phyloP scores from a whole-genome alignment of 352 stramenopile species.

The Phytopythium litorale region DNA sequence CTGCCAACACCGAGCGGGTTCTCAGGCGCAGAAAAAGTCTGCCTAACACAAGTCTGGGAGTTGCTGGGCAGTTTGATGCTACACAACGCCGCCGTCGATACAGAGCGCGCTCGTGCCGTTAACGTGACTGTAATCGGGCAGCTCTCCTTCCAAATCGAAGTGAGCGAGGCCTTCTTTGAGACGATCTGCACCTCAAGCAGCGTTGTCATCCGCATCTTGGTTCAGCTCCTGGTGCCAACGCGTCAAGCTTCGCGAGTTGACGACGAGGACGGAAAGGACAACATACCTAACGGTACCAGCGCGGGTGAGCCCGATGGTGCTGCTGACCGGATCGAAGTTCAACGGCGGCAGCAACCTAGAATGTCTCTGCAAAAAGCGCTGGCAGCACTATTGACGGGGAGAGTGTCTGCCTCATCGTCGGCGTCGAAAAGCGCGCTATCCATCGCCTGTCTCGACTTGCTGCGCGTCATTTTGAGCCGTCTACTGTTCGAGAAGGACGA shows the following conservation, averaged over 20 bases:
- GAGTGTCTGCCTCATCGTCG: neutral
- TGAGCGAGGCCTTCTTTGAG: slow-evolving; percentile 46
- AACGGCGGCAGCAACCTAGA: no score
- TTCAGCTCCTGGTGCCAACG: slow-evolving; percentile 24
- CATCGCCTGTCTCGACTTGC: slow-evolving; percentile 39
- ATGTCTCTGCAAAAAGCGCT: neutral
- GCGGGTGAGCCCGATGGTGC: neutral
- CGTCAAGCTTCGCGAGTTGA: neutral
- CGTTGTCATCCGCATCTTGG: slow-evolving; percentile 38
- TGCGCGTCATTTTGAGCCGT: slow-evolving; percentile 30
- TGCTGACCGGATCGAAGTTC: no score
- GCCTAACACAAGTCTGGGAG: slow-evolving; percentile 59
- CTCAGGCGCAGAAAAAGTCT: slow-evolving; percentile 13
- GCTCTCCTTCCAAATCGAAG: slow-evolving; percentile 42
- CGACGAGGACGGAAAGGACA: neutral
- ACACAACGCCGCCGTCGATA: slow-evolving; percentile 30
- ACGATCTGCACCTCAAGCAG: slow-evolving; percentile 49
- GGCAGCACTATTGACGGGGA: slow-evolving; percentile 6
- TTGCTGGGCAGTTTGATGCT: slow-evolving; percentile 53
- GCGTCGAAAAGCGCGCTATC: slow-evolving; percentile 8
- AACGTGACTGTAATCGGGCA: slow-evolving; percentile 45
- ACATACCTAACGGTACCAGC: neutral
- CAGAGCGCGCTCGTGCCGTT: slow-evolving; percentile 22
- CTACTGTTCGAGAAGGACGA: slow-evolving; percentile 53
- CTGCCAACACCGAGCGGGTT: slow-evolving; percentile 22